Percentiles rank a stretch among this genome's conserved stretches.
phyloP scores from a whole-genome alignment of 1,139 yeast genomes.

The Diutina ranongensis region DNA sequence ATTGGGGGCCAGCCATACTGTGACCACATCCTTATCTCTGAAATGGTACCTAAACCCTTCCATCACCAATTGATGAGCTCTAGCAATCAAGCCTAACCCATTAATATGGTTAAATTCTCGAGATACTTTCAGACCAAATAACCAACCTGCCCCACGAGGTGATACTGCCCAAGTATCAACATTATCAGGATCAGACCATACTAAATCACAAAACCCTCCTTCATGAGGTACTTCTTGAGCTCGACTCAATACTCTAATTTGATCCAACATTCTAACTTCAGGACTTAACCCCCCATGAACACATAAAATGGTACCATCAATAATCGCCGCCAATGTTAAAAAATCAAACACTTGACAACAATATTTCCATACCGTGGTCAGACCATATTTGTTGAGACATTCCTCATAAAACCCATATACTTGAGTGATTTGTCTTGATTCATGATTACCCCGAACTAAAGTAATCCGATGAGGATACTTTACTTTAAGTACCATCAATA shows the following conservation, averaged over 20 bases:
- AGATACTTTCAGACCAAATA: conserved; percentile 40
- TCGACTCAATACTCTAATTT: conserved; percentile 7
- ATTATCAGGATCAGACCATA: conserved; percentile 15
- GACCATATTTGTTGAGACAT: conserved; percentile 83
- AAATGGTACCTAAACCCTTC: conserved; percentile 46
- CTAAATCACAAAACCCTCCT: conserved; percentile 7
- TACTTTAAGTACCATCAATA: conserved; percentile 82
- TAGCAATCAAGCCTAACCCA: conserved; percentile 75
- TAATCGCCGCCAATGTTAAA: conserved; percentile 84
- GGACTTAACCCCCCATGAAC: conserved; percentile 69
- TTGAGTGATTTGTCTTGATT: conserved; percentile 89
- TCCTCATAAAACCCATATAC: conserved; percentile 91
- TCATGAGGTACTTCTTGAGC: conserved; percentile 8
- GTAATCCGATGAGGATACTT: conserved; percentile 80
- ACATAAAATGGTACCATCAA: conserved; percentile 86
- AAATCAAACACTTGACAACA: conserved; percentile 96
- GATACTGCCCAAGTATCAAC: conserved; percentile 95
- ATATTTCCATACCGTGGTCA: conserved; percentile 96
- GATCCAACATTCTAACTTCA: conserved; percentile 8
- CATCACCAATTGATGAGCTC: conserved; percentile 98
- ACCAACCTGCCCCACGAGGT: conserved; percentile 97
- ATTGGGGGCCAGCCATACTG: conserved; percentile 14
- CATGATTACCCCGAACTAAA: conserved; percentile 88
- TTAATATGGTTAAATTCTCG: conserved; percentile 77
- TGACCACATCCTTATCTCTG: conserved; percentile 25